Evolutionary conservation across 1,284 basidiomycete species (phyloP), one percentile per base, ranked within the genome.

Genomic region (Cutaneotrichosporon curvatum): DNA sequence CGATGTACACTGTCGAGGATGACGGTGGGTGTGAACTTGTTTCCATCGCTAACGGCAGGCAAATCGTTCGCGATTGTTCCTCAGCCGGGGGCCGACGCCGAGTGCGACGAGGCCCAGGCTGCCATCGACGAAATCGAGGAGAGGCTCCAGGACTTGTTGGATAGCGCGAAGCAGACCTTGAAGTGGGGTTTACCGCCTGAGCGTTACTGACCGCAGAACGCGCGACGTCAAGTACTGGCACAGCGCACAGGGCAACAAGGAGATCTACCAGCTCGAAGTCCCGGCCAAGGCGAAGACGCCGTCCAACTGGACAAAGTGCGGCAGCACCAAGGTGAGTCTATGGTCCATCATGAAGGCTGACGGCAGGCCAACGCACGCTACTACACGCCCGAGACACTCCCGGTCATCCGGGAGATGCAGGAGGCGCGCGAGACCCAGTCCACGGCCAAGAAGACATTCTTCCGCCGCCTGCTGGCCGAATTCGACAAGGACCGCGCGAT

Each of bases 401-500:
- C 78, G 3, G 79, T 81, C 20, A 81, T 96, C 45, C 81, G 87
- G 30, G 74, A 80, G 46, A 76, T 94, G 37, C 95, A 96, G 69
- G 92, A 97, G 72, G 89, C 87, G 4, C 80, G 87, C 25, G 92
- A 97, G 72, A 89, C 82, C 44, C 82, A 84, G 36, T 84, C 78
- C 46, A 78, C 79, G 1, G 82, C 82, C 6, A 81, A 88, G 71
- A 87, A 84, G 65, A 77, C 80, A 16, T 97, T 94, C 74, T 87
- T 83, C 67, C 77, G 76, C 52, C 78, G 82, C n/a, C 73, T 95
- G 2, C 87, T 81, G 60, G 78, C 75, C 11, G 87, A 91, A 71
- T 97, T 96, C 64, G 88, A 92, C 63, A 75, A 79, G 7, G 88
- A 95, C 60, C 80, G 88, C 30, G 75, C 78, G 15, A 72, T 82